phyloP scores from a whole-genome alignment of 2,329 filamentous ascomycete genomes.

The Beauveria rudraprayagi region DNA sequence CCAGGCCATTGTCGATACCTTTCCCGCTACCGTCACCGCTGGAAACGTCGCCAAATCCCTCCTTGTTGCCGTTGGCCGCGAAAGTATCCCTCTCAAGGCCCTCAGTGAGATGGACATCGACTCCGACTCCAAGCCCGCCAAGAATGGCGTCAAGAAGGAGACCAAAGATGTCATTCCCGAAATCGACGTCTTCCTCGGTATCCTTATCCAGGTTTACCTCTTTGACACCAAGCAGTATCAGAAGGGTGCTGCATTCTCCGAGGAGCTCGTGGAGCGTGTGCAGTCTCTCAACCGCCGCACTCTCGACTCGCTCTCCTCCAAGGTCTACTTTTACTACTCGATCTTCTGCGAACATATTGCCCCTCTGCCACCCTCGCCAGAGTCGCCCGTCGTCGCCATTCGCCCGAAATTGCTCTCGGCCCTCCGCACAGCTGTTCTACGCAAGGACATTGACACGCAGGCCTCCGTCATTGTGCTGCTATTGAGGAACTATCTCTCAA shows the following conservation, averaged over 20 bases:
- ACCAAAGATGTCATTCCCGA: slow-evolving; percentile 75
- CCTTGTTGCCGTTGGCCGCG: slow-evolving; percentile 60
- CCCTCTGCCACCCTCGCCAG: slow-evolving; percentile 79
- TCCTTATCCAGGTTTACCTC: slow-evolving; percentile 78
- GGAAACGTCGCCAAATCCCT: slow-evolving; percentile 62
- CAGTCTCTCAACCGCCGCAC: slow-evolving; percentile 88
- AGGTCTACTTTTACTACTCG: slow-evolving; percentile 97
- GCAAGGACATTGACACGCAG: slow-evolving; percentile 96
- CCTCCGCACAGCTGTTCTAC: slow-evolving; percentile 86
- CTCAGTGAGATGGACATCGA: slow-evolving; percentile 68
- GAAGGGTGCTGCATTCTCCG: slow-evolving; percentile 76
- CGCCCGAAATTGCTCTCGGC: slow-evolving; percentile 80
- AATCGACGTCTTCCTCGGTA: slow-evolving; percentile 80
- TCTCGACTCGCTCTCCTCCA: slow-evolving; percentile 84
- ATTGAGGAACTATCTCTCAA: slow-evolving; percentile 90
- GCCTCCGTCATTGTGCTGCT: slow-evolving; percentile 91
- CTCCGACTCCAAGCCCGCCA: slow-evolving; percentile 44
- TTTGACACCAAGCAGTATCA: slow-evolving; percentile 78
- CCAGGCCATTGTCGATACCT: slow-evolving; percentile 74
- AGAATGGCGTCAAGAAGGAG: slow-evolving; percentile 56
- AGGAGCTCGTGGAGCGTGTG: slow-evolving; percentile 73
- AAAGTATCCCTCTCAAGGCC: slow-evolving; percentile 52
- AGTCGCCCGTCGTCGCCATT: slow-evolving; percentile 79
- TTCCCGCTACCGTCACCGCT: slow-evolving; percentile 52
- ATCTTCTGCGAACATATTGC: slow-evolving; percentile 88